phyloP scores from a whole-genome alignment of 345 rosid species.

The Salix purpurea region DNA sequence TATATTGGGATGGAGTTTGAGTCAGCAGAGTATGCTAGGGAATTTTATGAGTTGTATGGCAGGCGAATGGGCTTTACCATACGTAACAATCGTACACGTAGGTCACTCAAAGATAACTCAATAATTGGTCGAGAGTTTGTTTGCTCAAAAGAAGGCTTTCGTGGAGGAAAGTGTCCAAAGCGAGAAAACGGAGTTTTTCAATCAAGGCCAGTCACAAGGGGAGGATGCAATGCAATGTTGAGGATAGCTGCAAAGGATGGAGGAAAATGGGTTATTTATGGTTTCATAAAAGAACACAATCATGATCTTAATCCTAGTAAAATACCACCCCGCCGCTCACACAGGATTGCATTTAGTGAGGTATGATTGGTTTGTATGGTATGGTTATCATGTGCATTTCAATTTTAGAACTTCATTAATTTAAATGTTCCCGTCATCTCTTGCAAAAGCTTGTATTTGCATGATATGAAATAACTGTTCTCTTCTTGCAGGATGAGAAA shows the following conservation, averaged over 20 bases:
- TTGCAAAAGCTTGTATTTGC: background rate
- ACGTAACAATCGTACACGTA: constrained; percentile 37
- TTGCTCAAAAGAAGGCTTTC: constrained; percentile 40
- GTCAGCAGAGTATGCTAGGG: constrained; percentile 42
- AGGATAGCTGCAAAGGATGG: constrained; percentile 38
- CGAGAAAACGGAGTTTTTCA: constrained; percentile 18
- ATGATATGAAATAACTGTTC: background rate
- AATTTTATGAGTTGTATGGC: constrained; percentile 41
- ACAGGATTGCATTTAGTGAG: constrained; percentile 39
- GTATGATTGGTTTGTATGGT: constrained; percentile 8
- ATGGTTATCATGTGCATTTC: background rate
- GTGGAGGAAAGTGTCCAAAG: constrained; percentile 21
- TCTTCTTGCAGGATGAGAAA: constrained; percentile 30
- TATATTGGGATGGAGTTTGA: constrained; percentile 35
- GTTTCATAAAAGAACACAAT: constrained; percentile 40
- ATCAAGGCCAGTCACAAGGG: constrained; percentile 29
- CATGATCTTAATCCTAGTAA: constrained; percentile 35
- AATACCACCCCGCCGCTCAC: constrained; percentile 35
- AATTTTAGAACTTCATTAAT: background rate
- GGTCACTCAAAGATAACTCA: constrained; percentile 40
- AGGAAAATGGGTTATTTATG: constrained; percentile 40
- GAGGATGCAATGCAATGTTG: constrained; percentile 43
- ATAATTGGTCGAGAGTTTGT: constrained; percentile 43
- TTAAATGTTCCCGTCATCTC: background rate
- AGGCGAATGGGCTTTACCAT: constrained; percentile 37